Evolutionary conservation across 169 alveolate species (phyloP).

Genomic region (Plasmodium chabaudi): DNA sequence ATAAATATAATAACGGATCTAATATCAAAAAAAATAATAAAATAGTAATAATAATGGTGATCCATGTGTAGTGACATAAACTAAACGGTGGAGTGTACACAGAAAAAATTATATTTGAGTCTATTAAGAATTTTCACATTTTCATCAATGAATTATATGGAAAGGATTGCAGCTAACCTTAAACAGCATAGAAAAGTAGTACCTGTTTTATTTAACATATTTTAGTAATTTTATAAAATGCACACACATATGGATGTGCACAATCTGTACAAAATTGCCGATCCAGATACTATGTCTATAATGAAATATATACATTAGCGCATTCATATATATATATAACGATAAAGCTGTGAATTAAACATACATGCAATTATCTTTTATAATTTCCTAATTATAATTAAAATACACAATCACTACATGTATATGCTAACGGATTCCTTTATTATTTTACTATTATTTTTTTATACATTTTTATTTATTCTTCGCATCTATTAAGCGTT

Average conservation of each 20-base stretch:
- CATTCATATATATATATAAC: neutral
- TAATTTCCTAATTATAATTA: conserved; percentile 7
- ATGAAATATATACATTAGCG: neutral
- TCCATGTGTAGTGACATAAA: neutral
- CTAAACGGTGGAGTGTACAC: neutral
- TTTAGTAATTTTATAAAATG: conserved; percentile 6
- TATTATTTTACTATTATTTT: no score
- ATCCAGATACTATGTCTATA: neutral
- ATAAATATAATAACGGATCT: no score
- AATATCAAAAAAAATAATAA: no score
- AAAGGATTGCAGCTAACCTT: conserved; percentile 8
- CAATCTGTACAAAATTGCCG: neutral
- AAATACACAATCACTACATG: neutral
- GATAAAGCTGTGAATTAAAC: neutral
- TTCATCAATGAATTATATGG: conserved; percentile 23
- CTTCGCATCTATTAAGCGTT: no score
- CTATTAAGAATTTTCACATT: conserved; percentile 3
- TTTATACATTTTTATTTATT: no score
- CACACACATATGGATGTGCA: neutral
- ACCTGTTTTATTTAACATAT: conserved; percentile 20
- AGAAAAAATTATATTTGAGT: conserved; percentile 3
- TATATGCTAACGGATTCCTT: no score
- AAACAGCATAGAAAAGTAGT: conserved; percentile 7
- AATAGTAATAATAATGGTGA: neutral
- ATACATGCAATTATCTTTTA: neutral